Conservation (phyloP, 225 moss, liverwort and hornwort species). For the Marchantia polymorpha region DNA sequence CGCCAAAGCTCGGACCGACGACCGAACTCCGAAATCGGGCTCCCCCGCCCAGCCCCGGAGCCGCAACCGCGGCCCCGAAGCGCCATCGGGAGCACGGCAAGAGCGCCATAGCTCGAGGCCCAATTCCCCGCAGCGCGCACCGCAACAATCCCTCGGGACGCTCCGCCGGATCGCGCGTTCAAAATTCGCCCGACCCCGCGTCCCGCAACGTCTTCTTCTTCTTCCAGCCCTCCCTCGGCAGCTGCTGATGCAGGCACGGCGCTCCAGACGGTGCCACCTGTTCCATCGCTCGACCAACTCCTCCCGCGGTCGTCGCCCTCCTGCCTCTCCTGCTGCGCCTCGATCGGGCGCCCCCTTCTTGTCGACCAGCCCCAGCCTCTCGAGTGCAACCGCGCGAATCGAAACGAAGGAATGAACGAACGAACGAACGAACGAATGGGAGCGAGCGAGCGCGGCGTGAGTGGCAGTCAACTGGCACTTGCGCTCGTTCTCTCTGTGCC, state of each 20-base stretch:
- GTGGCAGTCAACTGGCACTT: too few relatives aligned
- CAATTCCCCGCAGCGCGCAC: neutral
- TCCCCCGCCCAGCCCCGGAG: neutral
- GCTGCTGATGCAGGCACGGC: neutral
- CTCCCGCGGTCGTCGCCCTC: too few relatives aligned
- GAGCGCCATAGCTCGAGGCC: constrained; percentile 3
- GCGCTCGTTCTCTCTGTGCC: too few relatives aligned
- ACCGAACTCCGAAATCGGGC: neutral
- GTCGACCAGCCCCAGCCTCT: too few relatives aligned
- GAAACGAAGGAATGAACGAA: too few relatives aligned
- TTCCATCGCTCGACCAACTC: neutral
- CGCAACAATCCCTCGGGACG: neutral
- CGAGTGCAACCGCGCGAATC: too few relatives aligned
- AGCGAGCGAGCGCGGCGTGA: too few relatives aligned
- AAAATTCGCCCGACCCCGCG: neutral
- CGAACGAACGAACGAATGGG: too few relatives aligned
- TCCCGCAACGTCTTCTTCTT: neutral
- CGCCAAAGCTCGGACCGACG: too few relatives aligned
- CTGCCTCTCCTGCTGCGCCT: too few relatives aligned
- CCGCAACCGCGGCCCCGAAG: neutral
- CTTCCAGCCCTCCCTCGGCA: neutral
- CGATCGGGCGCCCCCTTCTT: too few relatives aligned
- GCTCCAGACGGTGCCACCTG: neutral
- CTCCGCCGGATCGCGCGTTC: neutral
- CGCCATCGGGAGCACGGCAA: neutral